Percentiles rank a stretch among this genome's conserved stretches.
Evolutionary conservation across 2,329 filamentous ascomycete genomes (phyloP).

Genomic region (Monilinia vaccinii-corymbosi): DNA sequence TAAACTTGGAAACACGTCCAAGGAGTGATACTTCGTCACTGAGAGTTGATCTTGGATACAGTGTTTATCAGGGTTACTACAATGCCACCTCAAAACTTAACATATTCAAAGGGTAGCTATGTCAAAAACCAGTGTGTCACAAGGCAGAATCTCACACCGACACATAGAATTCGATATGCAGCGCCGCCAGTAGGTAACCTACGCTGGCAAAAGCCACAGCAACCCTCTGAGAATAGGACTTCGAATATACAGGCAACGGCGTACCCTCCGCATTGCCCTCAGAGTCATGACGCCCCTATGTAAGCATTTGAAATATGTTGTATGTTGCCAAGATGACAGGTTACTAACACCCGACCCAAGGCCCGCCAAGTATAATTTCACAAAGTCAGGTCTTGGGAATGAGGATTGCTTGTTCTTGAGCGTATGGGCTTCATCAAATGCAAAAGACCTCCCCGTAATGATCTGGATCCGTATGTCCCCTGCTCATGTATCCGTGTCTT

Average conservation of each 20-base stretch:
- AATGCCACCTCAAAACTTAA: constrained; percentile 34
- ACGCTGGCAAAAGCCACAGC: constrained; percentile 35
- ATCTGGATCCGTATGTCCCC: constrained; percentile 31
- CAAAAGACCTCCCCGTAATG: constrained; percentile 31
- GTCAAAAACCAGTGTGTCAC: background rate
- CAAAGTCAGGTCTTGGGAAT: constrained; percentile 15
- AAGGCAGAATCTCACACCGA: background rate
- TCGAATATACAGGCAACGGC: constrained; percentile 23
- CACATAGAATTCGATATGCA: constrained; percentile 33
- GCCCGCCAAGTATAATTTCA: constrained; percentile 11
- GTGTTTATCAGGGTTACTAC: constrained; percentile 36
- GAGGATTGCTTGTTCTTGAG: constrained; percentile 33
- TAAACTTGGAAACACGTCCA: background rate
- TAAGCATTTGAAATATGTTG: background rate
- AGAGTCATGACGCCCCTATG: constrained; percentile 19
- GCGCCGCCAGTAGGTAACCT: constrained; percentile 34
- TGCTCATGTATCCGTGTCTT: background rate
- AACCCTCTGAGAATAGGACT: constrained; percentile 17
- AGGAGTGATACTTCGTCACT: background rate
- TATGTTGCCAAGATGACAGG: background rate
- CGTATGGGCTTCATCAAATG: constrained; percentile 32
- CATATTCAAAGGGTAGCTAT: constrained; percentile 36
- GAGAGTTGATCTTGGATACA: constrained; percentile 37
- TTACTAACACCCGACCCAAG: background rate
- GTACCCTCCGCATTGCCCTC: constrained; percentile 30